Conservation (phyloP, 805 yeast species). For the Saturnispora silvae region DNA sequence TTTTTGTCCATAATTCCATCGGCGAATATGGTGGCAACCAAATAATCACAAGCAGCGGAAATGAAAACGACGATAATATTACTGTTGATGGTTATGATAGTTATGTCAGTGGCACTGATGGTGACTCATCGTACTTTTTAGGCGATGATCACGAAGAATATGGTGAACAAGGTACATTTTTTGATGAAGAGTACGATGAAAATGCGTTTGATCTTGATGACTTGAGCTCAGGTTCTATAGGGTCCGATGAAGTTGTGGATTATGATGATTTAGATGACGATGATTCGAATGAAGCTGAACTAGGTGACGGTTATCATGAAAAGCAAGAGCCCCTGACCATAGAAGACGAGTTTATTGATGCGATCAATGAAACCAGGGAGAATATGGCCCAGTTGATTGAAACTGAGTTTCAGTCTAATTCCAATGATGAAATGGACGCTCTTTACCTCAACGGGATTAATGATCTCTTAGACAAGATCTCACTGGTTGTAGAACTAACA, state of each 20-base stretch:
- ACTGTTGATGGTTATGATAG: too few species aligned
- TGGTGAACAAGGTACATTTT: background rate
- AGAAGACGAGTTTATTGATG: background rate
- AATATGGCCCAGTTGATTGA: conserved; percentile 2
- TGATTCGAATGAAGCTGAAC: background rate
- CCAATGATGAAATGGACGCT: background rate
- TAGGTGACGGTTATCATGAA: background rate
- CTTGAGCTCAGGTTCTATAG: too few species aligned
- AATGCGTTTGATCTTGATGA: background rate
- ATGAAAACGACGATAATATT: background rate
- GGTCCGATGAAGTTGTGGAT: too few species aligned
- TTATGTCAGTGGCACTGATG: too few species aligned
- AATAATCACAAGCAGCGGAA: too few species aligned
- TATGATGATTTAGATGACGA: background rate
- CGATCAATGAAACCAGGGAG: background rate
- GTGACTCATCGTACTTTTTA: background rate
- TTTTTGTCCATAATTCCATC: conserved; percentile 2
- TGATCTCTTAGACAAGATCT: conserved; percentile 2
- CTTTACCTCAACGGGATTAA: conserved; percentile 1
- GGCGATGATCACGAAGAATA: background rate
- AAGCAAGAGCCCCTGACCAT: background rate
- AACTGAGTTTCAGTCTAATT: conserved; percentile 2
- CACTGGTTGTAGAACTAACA: conserved; percentile 1
- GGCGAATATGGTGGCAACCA: too few species aligned
- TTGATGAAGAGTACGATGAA: background rate